Evolutionary conservation across 345 rosid species (phyloP).

Genomic region (rapeseed (Brassica napus)): Da-Ae NC_063449.1:30165001-30165500

Average conservation of each 20-base stretch:
- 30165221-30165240: neutral
- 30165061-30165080: neutral
- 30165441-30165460: conserved; percentile 94
- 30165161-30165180: neutral
- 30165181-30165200: conserved; percentile 49
- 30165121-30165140: conserved; percentile 14
- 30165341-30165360: neutral
- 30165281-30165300: neutral
- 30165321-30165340: neutral
- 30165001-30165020: conserved; percentile 15
- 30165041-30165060: conserved; percentile 29
- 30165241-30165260: conserved; percentile 16
- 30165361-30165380: neutral
- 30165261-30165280: conserved; percentile 9
- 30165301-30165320: neutral
- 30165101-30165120: neutral
- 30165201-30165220: conserved; percentile 59
- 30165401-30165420: neutral
- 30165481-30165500: conserved; percentile 95
- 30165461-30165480: conserved; percentile 98
- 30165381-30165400: neutral
- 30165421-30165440: conserved; percentile 67
- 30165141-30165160: neutral
- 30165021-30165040: conserved; percentile 27
- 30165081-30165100: conserved; percentile 34